Base-by-base conservation (phyloP, 768 basidiomycete genomes). In the Termitomyces sp. region DNA sequence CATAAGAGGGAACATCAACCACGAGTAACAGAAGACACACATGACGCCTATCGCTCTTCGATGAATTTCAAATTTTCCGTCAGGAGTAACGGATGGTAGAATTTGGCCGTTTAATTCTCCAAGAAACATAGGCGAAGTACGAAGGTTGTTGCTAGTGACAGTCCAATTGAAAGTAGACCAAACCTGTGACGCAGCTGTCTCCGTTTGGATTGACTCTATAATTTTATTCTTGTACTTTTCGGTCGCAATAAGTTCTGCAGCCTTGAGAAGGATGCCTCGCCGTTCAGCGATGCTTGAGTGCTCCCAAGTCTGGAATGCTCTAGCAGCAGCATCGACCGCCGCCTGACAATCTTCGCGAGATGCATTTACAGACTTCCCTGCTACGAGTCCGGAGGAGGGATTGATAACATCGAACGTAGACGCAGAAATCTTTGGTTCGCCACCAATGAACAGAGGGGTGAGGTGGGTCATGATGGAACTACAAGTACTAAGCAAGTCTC, bases 261-360 rank as follows among this genome's bases (percentile, higher is more conserved):
- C 81, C 56, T 73, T 76, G 43, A 79, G 65, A 46, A 83, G 69
- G 12, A 83, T 73, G 33, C 73, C 72, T 32, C 80, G 74, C 45
- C 75, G 67, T 33, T 69, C 58, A 31, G 65, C 61, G 12, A 71
- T 61, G 1, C 66, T 65, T 4, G 69, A 69, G 27, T 68, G 54
- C 49, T 80, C 79, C 82, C 82, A 82, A 10, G 71, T 68, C 51
- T 66, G 66, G 68, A 81, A 79, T 5, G 81, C 82, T 10, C 66
- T 63, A 5, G 66, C 68, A 0, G 80, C 80, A 7, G 75, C 71
- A 27, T 77, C 70, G 27, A 81, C 69, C 3, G 80, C 81, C 0
- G 69, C 71, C 36, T 64, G 68, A 49, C 76, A 76, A 56, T 80
- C 77, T n/a, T 64, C 68, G 40, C 68, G 70, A 12, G 73, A 72